These are phyloP conservation scores for Calonectria crousiana DNA, from an alignment of 2,329 filamentous ascomycete genomes.

Conservation along the genomic window DNA sequence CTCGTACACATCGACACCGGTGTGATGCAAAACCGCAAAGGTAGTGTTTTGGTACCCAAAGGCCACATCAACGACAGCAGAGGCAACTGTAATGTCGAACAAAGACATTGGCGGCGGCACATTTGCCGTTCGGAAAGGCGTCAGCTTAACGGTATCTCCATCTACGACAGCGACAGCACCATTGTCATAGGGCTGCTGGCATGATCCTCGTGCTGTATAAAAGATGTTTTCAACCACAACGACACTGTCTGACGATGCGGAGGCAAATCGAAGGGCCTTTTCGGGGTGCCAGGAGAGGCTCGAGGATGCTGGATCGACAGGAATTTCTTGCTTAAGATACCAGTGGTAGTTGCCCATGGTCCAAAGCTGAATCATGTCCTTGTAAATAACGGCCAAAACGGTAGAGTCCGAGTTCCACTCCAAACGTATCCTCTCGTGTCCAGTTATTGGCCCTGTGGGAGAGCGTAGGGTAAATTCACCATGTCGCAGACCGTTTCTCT, in stretches of 20 bases:
- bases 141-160: conserved; percentile 83
- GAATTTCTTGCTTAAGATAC: conserved; percentile 94
- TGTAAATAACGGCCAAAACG: conserved; percentile 84
- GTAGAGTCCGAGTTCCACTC: conserved; percentile 94
- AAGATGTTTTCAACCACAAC: conserved; percentile 77
- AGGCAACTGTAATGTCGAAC: conserved; percentile 74
- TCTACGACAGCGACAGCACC: conserved; percentile 89
- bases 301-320: conserved; percentile 51
- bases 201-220: conserved; percentile 75
- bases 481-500: conserved; percentile 96
- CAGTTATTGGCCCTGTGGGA: conserved; percentile 66
- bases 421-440: conserved; percentile 72
- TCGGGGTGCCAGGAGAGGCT: conserved; percentile 86
- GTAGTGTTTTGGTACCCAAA: conserved; percentile 74
- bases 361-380: conserved; percentile 88
- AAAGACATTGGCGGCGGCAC: conserved; percentile 94
- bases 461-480: conserved; percentile 88
- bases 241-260: conserved; percentile 64
- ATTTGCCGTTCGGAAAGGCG: conserved; percentile 85
- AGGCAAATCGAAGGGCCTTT: conserved; percentile 77
- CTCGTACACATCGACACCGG: conserved; percentile 75
- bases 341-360: conserved; percentile 98
- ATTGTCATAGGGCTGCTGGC: conserved; percentile 78
- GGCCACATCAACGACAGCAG: conserved; percentile 78
- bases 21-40: conserved; percentile 79